Evolutionary conservation across 805 yeast species (phyloP), one percentile per base, ranked within the genome.

Genomic region (Cyberlindnera galapagoensis): DNA sequence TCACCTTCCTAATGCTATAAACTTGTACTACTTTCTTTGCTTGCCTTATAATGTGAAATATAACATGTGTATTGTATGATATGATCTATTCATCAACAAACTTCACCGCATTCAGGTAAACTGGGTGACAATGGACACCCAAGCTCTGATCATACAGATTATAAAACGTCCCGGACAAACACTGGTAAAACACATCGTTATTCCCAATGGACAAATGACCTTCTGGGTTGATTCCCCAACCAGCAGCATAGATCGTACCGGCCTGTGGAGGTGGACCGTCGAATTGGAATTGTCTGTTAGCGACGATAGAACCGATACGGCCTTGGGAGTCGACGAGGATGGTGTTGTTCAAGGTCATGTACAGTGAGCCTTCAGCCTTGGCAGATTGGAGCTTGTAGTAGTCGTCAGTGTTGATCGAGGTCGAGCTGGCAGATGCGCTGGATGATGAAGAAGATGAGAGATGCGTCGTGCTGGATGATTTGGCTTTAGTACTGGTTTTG

Each of bases 261-360:
- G 81, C 84, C 67, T 80, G 90, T 52, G 88, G 87, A 63, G 84
- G 82, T 40, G 86, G 86, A 54, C 88, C 88, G 57, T 80, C 90
- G 52, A 80, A 80, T 65, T 80, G 90, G 73, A 80, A 80, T 65
- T 80, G 90, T 67, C 81, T 70, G 76, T 80, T 80, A 35, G 87
- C 77, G 46, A 80, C 90, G 60, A 80, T 79, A 30, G 87, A 73
- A 46, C 88, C 88, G 44, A 80, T 61, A 70, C 90, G 74, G 28
- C 81, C 81, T 38, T 63, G 47, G 23, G 69, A 52, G 52, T 80
- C 90, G 10, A 59, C 67, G 48, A 81, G 64, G 33, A 74, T 51
- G 39, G 74, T 57, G 28, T 52, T 62, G 21, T 63, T 56, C 49
- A 81, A 67, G 21, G 69, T 64, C 69, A 80, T 64, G 27, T 75